Percentiles rank a stretch among this genome's conserved stretches.
Evolutionary conservation across 2,329 filamentous ascomycete species (phyloP).

Genomic region (Epichloe aotearoae): DNA sequence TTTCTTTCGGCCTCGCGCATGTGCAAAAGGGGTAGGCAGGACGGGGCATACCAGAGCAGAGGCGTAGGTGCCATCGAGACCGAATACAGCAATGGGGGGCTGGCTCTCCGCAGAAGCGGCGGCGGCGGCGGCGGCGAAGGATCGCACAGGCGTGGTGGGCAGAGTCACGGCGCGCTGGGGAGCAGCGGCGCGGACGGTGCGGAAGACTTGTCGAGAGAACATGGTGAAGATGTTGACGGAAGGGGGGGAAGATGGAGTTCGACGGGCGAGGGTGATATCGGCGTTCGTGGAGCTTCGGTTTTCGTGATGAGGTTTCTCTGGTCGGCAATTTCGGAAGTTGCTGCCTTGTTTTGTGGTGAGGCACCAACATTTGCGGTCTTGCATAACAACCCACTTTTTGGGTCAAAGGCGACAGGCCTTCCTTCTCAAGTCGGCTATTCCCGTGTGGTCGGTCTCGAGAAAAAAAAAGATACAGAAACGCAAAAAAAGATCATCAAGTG

Average conservation of each 20-base stretch:
- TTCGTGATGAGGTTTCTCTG: constrained; percentile 19
- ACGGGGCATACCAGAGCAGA: constrained; percentile 74
- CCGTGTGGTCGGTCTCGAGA: not conserved
- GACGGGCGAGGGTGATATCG: constrained; percentile 13
- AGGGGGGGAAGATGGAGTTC: constrained; percentile 11
- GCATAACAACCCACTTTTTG: not conserved
- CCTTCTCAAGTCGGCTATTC: not conserved
- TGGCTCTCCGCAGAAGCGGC: constrained; percentile 54
- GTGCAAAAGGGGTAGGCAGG: constrained; percentile 4
- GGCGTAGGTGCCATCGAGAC: constrained; percentile 95
- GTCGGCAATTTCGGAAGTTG: constrained; percentile 30
- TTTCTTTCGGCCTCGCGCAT: not conserved
- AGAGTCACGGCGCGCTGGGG: constrained; percentile 40
- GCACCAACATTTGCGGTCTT: constrained; percentile 18
- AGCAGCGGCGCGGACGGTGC: constrained; percentile 42
- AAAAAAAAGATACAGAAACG: not conserved
- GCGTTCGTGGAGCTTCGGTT: constrained; percentile 19
- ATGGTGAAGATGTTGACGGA: constrained; percentile 24
- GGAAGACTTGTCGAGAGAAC: constrained; percentile 48
- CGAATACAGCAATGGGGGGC: constrained; percentile 89
- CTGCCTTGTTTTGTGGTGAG: constrained; percentile 24
- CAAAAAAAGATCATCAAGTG: too few species aligned
- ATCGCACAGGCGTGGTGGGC: constrained; percentile 47
- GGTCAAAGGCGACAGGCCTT: not conserved
- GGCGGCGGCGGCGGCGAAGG: constrained; percentile 59